These are phyloP conservation scores for Penicillium sclerotiorum DNA, from an alignment of 2,329 filamentous ascomycete species.

Conservation along the genomic window DNA sequence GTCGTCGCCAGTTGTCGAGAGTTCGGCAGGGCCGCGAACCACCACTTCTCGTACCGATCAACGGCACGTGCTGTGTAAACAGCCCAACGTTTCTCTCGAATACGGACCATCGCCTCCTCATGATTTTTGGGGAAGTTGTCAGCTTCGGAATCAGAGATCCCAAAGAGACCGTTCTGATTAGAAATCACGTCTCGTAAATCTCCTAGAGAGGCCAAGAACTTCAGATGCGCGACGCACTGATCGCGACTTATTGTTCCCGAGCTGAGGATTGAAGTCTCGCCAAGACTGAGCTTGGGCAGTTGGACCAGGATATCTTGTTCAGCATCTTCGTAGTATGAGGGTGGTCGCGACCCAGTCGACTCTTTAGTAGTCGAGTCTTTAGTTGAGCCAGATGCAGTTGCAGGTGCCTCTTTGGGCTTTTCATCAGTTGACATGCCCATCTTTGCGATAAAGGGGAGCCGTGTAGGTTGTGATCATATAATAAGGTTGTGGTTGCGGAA, in stretches of 20 bases:
- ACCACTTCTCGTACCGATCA: slow-evolving; percentile 68
- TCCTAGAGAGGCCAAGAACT: slow-evolving; percentile 69
- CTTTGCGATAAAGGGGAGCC: background rate
- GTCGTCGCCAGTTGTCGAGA: slow-evolving; percentile 16
- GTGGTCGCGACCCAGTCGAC: slow-evolving; percentile 16
- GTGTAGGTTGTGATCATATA: background rate
- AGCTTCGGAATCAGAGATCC: slow-evolving; percentile 57
- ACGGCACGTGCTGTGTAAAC: slow-evolving; percentile 69
- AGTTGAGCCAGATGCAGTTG: background rate
- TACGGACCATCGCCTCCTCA: slow-evolving; percentile 51
- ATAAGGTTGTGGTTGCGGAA: background rate
- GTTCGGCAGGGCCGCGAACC: slow-evolving; percentile 18
- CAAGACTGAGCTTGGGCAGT: slow-evolving; percentile 32
- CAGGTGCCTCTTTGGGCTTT: slow-evolving; percentile 12
- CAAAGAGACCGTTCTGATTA: slow-evolving; percentile 68
- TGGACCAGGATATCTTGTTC: slow-evolving; percentile 8
- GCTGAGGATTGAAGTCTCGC: slow-evolving; percentile 2
- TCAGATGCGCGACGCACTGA: slow-evolving; percentile 72
- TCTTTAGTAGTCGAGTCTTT: background rate
- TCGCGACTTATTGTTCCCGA: slow-evolving; percentile 43
- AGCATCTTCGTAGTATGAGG: slow-evolving; percentile 31
- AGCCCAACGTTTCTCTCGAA: slow-evolving; percentile 72
- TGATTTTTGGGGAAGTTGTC: slow-evolving; percentile 38
- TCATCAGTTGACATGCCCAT: slow-evolving; percentile 18
- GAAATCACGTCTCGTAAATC: slow-evolving; percentile 68